Conservation (phyloP, 352 stramenopile species). For the Stephanocyclus meneghinianus region DNA sequence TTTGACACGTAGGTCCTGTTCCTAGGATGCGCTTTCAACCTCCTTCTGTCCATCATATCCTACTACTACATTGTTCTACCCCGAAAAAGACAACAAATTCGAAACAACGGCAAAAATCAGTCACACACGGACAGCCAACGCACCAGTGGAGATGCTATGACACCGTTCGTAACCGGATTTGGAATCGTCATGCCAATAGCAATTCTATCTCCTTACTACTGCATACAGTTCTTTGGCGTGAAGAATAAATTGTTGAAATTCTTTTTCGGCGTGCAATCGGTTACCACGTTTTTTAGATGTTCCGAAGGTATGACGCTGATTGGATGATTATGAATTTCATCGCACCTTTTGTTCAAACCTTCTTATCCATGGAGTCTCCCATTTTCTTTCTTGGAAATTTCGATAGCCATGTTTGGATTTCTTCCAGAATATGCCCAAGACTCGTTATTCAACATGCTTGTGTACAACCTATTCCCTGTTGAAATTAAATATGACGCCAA, state of each 20-base stretch:
- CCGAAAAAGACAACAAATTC: slow-evolving; percentile 20
- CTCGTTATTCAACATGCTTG: slow-evolving; percentile 60
- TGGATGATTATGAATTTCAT: not conserved
- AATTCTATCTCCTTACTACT: slow-evolving; percentile 55
- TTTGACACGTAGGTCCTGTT: slow-evolving; percentile 21
- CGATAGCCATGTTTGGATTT: slow-evolving; percentile 68
- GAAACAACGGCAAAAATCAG: not conserved
- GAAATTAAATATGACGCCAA: slow-evolving; percentile 54
- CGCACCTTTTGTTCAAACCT: not conserved
- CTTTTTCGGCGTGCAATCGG: slow-evolving; percentile 29
- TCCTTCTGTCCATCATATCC: slow-evolving; percentile 27
- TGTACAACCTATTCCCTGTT: slow-evolving; percentile 60
- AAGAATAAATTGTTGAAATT: slow-evolving; percentile 67
- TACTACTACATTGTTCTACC: slow-evolving; percentile 56
- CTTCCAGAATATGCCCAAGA: slow-evolving; percentile 55
- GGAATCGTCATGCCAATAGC: slow-evolving; percentile 67
- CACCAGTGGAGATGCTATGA: slow-evolving; percentile 6
- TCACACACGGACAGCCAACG: not conserved
- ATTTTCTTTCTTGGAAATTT: not conserved
- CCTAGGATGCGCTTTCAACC: slow-evolving; percentile 25
- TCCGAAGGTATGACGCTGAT: slow-evolving; percentile 43
- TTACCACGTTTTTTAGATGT: slow-evolving; percentile 52
- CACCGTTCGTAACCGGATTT: slow-evolving; percentile 53
- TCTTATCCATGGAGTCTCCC: slow-evolving; percentile 5
- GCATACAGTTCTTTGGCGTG: slow-evolving; percentile 49